Evolutionary conservation across 164 flowering plant species (phyloP), one percentile per base, ranked within the genome.

Genomic region (Cinnamomum micranthum): DNA sequence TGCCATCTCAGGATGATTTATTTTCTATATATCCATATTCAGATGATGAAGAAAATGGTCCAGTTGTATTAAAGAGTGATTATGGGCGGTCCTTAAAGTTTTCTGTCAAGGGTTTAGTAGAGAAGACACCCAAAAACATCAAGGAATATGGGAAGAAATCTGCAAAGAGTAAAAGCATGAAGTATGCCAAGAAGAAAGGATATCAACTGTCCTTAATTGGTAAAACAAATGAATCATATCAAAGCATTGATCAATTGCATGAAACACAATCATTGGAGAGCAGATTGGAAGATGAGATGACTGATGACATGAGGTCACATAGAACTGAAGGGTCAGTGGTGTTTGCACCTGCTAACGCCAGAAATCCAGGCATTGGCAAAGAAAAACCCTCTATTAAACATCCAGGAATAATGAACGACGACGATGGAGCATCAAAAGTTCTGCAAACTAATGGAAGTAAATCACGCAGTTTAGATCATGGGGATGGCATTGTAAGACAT

Each of bases 1-100:
- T 96, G 86, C 98, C 98, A n/a, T 83, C 92, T 69, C 88, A 93
- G 72, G 97, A 96, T 70, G 95, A 95, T 51, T 86, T 86, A 68
- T 94, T 92, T 82, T 90, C 91, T 70, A 88, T 96, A 71, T 87
- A 91, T 65, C 96, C 95, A 58, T 94, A 81, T 73, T 93, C 98
- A 3, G 99, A 95, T 80, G 99, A 96, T 85, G 99, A 95, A 71
- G 98, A 94, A 60, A 79, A 76, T 81, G 89, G 81, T 13, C 93
- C 91, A 20, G 63, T 65, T n/a, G 68, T 71, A 52, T 62, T 74
- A 28, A 93, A 87, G 81, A 88, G 77, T 78, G 97, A 89, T 25
- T 70, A 76, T 85, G 91, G 92, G 9, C 90, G 89, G 75, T 79
- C 92, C 6, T 72, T 94, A 64, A 95, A 89, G 78, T 86, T 95